These are phyloP conservation scores for Pseudozyma sp. DNA, from an alignment of 1,284 basidiomycete genomes.

Conservation along the genomic window DNA sequence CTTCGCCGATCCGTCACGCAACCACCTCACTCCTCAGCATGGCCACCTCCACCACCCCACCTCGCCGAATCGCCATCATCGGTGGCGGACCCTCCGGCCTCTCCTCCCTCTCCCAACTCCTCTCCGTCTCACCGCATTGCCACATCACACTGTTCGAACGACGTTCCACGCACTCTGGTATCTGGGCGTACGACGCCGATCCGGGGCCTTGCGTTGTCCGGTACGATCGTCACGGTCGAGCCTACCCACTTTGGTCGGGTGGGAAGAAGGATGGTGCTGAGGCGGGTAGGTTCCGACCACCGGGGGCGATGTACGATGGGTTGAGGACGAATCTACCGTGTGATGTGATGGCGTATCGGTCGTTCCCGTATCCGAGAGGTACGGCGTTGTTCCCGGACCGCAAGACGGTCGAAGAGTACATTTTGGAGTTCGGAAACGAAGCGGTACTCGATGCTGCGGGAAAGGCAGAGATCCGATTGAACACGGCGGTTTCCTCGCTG, in stretches of 20 bases:
- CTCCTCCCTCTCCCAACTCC: constrained; percentile 69
- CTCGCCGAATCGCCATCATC: constrained; percentile 69
- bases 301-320: constrained; percentile 65
- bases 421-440: constrained; percentile 66
- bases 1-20: no score
- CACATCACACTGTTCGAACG: constrained; percentile 53
- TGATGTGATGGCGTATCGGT: constrained; percentile 68
- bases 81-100: constrained; percentile 71
- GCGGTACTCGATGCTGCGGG: constrained; percentile 14
- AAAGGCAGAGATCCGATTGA: constrained; percentile 64
- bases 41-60: neutral
- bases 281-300: constrained; percentile 9
- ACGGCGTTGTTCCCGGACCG: constrained; percentile 45
- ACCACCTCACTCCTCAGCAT: neutral
- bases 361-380: constrained; percentile 49
- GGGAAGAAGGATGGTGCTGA: constrained; percentile 25
- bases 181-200: constrained; percentile 56
- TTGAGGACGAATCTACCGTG: constrained; percentile 66
- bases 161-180: constrained; percentile 31
- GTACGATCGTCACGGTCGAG: constrained; percentile 46
- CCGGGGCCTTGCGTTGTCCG: constrained; percentile 60
- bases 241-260: constrained; percentile 15
- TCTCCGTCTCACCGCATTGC: constrained; percentile 4
- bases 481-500: constrained; percentile 68
- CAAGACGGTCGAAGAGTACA: constrained; percentile 67